phyloP scores from a whole-genome alignment of 208 protist genomes.

The Leishmania lainsoni region DNA sequence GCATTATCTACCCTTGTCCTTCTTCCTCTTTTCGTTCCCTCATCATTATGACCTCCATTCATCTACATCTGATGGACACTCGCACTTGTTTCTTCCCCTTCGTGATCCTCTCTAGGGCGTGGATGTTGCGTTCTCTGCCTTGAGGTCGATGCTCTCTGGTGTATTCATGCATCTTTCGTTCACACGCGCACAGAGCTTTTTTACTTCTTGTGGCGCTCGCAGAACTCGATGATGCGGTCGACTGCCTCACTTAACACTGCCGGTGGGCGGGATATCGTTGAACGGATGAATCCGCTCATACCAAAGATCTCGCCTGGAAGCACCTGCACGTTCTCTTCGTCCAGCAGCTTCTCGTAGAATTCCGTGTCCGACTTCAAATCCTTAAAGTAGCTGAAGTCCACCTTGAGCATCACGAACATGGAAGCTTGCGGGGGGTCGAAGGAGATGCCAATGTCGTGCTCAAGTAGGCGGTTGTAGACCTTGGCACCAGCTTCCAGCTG shows the following conservation, averaged over 20 bases:
- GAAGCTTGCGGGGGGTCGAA: conserved; percentile 72
- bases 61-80: background rate
- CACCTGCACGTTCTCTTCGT: conserved; percentile 90
- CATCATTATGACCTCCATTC: background rate
- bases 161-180: background rate
- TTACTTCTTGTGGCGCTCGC: conserved; percentile 49
- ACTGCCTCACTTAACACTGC: conserved; percentile 80
- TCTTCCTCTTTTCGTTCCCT: background rate
- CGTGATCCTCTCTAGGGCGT: background rate
- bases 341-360: conserved; percentile 82
- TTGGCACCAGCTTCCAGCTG: conserved; percentile 42
- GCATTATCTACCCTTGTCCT: background rate
- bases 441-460: conserved; percentile 46
- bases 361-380: conserved; percentile 67
- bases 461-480: conserved; percentile 44
- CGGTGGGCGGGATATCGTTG: conserved; percentile 77
- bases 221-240: conserved; percentile 80
- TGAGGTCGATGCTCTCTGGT: background rate
- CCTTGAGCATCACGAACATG: conserved; percentile 93
- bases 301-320: conserved; percentile 89
- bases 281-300: conserved; percentile 71
- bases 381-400: conserved; percentile 79
- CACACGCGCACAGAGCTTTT: background rate
- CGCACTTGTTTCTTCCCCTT: background rate
- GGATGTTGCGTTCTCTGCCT: background rate